phyloP scores from a whole-genome alignment of 352 stramenopile species.

The Peronospora belbahrii region DNA sequence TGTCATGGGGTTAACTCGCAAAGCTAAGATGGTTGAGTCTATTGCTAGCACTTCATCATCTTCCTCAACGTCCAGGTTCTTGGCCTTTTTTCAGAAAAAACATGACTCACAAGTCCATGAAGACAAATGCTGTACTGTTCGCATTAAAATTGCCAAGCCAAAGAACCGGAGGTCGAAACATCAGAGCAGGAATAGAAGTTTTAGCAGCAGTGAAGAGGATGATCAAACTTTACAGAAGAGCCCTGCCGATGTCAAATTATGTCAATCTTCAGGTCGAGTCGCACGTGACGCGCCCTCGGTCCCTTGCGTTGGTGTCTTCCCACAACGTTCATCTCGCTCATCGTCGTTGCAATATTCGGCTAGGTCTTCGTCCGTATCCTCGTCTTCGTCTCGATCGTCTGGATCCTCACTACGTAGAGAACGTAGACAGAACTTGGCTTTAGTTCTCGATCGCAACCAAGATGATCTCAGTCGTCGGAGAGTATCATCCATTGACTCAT shows the following conservation, averaged over 20 bases:
- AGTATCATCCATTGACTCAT: conserved; percentile 3
- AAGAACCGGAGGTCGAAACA: background rate
- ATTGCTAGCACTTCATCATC: background rate
- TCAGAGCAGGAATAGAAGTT: conserved; percentile 15
- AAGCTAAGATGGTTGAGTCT: conserved; percentile 15
- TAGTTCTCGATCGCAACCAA: conserved; percentile 1
- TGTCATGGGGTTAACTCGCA: conserved; percentile 26
- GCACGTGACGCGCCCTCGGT: conserved; percentile 11
- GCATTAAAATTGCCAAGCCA: conserved; percentile 4
- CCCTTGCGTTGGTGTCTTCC: conserved; percentile 23
- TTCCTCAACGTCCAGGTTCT: conserved; percentile 15
- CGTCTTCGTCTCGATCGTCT: conserved; percentile 12
- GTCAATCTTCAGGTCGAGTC: conserved; percentile 34
- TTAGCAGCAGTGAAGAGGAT: conserved; percentile 18
- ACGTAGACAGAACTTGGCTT: conserved; percentile 1
- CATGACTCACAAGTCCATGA: background rate
- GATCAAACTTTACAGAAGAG: background rate
- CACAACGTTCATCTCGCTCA: conserved; percentile 23
- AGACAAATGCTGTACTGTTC: conserved; percentile 1
- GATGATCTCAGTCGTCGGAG: conserved; percentile 3
- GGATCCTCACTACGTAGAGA: conserved; percentile 9
- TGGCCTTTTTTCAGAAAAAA: conserved; percentile 30
- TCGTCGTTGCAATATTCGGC: conserved; percentile 26
- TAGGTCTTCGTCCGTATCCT: conserved; percentile 20
- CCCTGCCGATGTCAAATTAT: conserved; percentile 15